phyloP scores from a whole-genome alignment of 768 basidiomycete species.

The Lactifluus piperatus region DNA sequence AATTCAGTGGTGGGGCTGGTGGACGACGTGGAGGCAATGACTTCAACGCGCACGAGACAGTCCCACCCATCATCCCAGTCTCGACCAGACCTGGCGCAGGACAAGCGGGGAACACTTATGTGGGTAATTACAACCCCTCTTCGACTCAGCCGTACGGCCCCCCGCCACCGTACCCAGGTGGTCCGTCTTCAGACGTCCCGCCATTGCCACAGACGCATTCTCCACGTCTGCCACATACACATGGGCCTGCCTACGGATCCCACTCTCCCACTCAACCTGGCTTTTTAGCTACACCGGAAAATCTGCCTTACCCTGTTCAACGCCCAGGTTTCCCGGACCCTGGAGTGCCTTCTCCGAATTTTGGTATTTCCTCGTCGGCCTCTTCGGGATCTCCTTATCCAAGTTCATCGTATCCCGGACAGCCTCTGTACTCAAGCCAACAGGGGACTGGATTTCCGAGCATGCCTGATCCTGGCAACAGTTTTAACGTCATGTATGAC shows the following conservation, averaged over 20 bases:
- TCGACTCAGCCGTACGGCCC: neutral
- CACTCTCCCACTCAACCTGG: neutral
- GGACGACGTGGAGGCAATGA: conserved; percentile 7
- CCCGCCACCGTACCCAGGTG: conserved; percentile 2
- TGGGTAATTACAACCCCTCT: neutral
- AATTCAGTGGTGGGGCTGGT: conserved; percentile 28
- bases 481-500: conserved; percentile 12
- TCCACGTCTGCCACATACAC: neutral
- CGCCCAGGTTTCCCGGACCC: neutral
- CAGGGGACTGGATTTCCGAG: neutral
- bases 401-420: conserved; percentile 4
- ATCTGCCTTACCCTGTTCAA: neutral
- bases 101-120: neutral
- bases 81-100: neutral
- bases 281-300: neutral
- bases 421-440: conserved; percentile 16
- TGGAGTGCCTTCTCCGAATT: neutral
- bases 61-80: neutral
- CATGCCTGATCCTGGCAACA: neutral
- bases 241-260: neutral
- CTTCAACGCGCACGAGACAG: neutral
- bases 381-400: neutral
- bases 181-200: neutral
- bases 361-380: neutral
- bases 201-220: neutral